Evolutionary conservation across 805 yeast genomes (phyloP).

Genomic region (Yarrowia yakushimensis): DNA sequence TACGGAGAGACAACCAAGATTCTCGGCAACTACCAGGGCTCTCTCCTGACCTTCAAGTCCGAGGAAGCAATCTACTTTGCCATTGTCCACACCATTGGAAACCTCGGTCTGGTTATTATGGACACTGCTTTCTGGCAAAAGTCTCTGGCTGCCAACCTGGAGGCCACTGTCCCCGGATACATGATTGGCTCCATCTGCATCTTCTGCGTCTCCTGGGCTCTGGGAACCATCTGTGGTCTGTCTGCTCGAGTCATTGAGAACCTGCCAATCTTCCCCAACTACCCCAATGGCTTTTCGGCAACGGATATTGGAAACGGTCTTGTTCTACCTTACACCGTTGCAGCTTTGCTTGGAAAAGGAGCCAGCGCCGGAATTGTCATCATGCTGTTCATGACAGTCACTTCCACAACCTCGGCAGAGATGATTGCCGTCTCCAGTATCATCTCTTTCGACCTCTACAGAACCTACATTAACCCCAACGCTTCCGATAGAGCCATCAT

Average conservation of each 20-base stretch:
- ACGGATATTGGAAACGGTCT: conserved; percentile 73
- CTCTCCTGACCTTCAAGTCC: conserved; percentile 48
- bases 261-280: conserved; percentile 71
- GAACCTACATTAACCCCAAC: conserved; percentile 43
- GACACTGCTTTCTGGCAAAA: conserved; percentile 41
- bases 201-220: conserved; percentile 44
- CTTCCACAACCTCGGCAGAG: conserved; percentile 45
- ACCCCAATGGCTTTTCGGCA: conserved; percentile 59
- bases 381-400: conserved; percentile 42
- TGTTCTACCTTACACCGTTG: conserved; percentile 60
- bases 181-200: conserved; percentile 48
- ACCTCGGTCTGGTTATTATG: conserved; percentile 30
- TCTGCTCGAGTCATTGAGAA: conserved; percentile 53
- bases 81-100: conserved; percentile 28
- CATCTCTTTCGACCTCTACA: conserved; percentile 47
- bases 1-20: conserved; percentile 40
- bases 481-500: conserved; percentile 46
- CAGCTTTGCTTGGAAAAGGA: conserved; percentile 74
- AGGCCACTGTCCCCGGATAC: conserved; percentile 44
- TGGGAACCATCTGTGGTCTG: conserved; percentile 39
- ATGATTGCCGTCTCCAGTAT: conserved; percentile 43
- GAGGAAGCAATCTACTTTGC: conserved; percentile 27
- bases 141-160: conserved; percentile 46
- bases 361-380: conserved; percentile 72
- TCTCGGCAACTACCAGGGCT: conserved; percentile 27